phyloP scores from a whole-genome alignment of 768 basidiomycete genomes.

The Mrakia frigida region DNA sequence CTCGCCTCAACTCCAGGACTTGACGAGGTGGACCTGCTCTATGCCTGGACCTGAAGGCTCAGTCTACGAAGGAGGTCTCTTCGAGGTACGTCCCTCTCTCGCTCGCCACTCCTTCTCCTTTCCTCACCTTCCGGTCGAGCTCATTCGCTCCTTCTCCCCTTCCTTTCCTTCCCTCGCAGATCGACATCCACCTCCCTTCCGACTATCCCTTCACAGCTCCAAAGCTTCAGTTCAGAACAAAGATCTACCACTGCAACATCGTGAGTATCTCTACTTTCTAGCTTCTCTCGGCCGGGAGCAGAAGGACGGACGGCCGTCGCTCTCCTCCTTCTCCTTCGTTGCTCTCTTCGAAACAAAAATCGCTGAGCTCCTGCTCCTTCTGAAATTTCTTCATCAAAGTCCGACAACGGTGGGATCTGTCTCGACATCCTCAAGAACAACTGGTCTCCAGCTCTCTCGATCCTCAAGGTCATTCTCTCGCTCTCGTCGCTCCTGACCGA shows the following conservation, averaged over 20 bases:
- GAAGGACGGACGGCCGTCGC: not conserved
- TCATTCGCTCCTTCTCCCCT: not conserved
- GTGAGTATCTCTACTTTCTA: conserved; percentile 14
- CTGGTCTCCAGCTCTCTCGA: conserved; percentile 88
- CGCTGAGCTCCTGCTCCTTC: not conserved
- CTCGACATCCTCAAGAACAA: conserved; percentile 88
- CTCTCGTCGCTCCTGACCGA: conserved; percentile 88
- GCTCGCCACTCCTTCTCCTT: not conserved
- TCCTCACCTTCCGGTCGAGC: not conserved
- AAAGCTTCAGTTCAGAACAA: conserved; percentile 32
- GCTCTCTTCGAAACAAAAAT: not conserved
- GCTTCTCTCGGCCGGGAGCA: not conserved
- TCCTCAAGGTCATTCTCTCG: conserved; percentile 92
- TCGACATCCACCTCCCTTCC: conserved; percentile 59
- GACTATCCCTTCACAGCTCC: conserved; percentile 60
- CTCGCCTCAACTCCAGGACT: not conserved
- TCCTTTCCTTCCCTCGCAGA: conserved; percentile 36
- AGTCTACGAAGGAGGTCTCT: conserved; percentile 29
- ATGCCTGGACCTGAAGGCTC: conserved; percentile 32
- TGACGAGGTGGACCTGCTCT: conserved; percentile 20
- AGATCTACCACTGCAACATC: conserved; percentile 31
- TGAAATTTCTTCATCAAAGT: conserved; percentile 33
- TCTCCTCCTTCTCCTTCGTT: not conserved
- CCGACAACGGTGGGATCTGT: conserved; percentile 53
- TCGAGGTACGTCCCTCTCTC: conserved; percentile 13